Evolutionary conservation across 306 rosid species (phyloP).

Genomic region (Trifolium dubium): DNA sequence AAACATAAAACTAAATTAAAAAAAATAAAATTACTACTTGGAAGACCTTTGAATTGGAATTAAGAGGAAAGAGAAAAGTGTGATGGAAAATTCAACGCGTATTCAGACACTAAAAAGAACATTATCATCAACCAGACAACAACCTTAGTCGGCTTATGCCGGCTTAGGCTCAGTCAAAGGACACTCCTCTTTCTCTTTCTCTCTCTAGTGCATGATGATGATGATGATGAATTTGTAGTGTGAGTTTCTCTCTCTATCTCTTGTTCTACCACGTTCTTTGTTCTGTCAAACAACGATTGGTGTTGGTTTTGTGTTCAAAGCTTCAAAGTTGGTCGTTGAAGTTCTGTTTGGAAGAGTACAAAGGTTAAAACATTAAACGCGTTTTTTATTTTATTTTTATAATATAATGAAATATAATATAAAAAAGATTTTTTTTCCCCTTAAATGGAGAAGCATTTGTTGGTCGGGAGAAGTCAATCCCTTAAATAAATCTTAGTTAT

Average conservation of each 20-base stretch:
- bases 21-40: constrained; percentile 19
- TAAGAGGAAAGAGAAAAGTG: constrained; percentile 36
- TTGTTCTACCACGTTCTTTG: constrained; percentile 36
- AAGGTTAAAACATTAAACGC: constrained; percentile 34
- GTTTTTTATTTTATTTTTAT: constrained; percentile 25
- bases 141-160: constrained; percentile 70
- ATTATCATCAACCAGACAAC: constrained; percentile 41
- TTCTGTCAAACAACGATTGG: constrained; percentile 44
- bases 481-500: no score
- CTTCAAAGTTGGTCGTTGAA: constrained; percentile 51
- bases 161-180: constrained; percentile 75
- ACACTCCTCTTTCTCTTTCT: constrained; percentile 42
- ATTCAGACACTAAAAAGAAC: constrained; percentile 50
- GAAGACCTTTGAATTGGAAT: constrained; percentile 42
- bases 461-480: no score
- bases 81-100: constrained; percentile 73
- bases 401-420: no score
- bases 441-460: no score
- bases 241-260: constrained; percentile 27
- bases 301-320: constrained; percentile 46
- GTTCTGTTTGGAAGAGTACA: constrained; percentile 44
- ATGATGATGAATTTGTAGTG: constrained; percentile 25
- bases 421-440: no score
- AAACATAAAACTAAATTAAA: constrained; percentile 26
- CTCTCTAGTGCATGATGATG: constrained; percentile 24